Conservation (phyloP, 768 basidiomycete species). For the Boletellus ananas region DNA sequence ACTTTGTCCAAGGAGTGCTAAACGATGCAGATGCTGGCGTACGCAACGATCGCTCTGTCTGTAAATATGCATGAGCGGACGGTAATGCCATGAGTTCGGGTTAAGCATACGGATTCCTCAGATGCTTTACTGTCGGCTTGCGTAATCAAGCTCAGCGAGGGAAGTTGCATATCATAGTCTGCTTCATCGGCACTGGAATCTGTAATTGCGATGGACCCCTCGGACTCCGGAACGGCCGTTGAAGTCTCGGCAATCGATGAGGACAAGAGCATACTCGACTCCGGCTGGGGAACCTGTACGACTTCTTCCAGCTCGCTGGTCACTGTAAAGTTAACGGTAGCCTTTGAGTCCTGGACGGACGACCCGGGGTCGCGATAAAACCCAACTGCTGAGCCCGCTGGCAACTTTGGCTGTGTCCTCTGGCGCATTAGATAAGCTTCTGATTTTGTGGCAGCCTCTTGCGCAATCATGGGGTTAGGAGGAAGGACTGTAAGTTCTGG, state of each 20-base stretch:
- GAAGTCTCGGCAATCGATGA: constrained; percentile 18
- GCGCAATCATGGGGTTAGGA: constrained; percentile 28
- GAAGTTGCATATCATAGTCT: constrained; percentile 11
- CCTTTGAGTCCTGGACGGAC: constrained; percentile 44
- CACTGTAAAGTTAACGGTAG: constrained; percentile 70
- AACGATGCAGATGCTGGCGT: constrained; percentile 43
- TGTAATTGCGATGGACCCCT: constrained; percentile 4
- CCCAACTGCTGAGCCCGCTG: constrained; percentile 65
- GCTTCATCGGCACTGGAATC: constrained; percentile 11
- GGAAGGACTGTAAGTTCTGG: constrained; percentile 39
- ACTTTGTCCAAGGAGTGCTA: constrained; percentile 49
- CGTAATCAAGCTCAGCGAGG: constrained; percentile 20
- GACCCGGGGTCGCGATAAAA: constrained; percentile 66
- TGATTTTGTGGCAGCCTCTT: constrained; percentile 29
- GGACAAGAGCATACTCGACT: constrained; percentile 25
- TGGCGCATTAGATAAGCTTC: constrained; percentile 35
- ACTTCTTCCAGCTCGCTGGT: constrained; percentile 65
- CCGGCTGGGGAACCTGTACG: constrained; percentile 3
- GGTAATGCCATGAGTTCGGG: not conserved
- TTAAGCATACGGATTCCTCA: constrained; percentile 50
- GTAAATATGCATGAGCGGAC: constrained; percentile 11
- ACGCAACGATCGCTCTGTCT: constrained; percentile 44
- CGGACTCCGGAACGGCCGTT: constrained; percentile 4
- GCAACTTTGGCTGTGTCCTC: constrained; percentile 66
- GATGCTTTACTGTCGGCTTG: constrained; percentile 47